phyloP scores from a whole-genome alignment of 768 basidiomycete genomes.

The Crepidotus variabilis region DNA sequence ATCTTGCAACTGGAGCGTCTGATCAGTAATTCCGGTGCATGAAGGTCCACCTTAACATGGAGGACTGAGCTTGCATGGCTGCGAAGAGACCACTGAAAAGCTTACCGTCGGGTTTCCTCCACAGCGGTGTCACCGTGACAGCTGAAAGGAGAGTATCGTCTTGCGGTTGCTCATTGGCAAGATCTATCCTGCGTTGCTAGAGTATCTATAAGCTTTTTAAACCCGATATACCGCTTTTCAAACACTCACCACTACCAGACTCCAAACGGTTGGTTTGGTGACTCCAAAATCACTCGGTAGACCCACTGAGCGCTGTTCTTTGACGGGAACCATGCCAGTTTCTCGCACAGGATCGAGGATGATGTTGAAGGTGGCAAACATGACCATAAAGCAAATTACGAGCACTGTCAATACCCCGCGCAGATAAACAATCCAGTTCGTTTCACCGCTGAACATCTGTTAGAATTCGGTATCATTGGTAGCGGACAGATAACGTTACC shows the following conservation, averaged over 20 bases:
- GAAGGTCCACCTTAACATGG: neutral
- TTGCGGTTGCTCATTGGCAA: neutral
- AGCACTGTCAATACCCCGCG: neutral
- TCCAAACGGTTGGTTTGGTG: neutral
- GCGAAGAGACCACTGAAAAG: neutral
- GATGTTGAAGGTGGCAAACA: conserved; percentile 1
- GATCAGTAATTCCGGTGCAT: neutral
- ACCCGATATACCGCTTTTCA: neutral
- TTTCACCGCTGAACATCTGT: conserved; percentile 7
- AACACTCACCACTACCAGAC: conserved; percentile 3
- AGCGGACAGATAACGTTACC: too few relatives aligned
- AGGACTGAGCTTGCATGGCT: neutral
- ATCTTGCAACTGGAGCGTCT: neutral
- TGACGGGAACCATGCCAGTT: conserved; percentile 5
- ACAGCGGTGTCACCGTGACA: neutral
- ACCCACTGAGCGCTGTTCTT: neutral
- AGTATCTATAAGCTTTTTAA: neutral
- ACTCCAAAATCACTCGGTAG: neutral
- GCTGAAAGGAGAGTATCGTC: neutral
- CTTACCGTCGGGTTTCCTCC: neutral
- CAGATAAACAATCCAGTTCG: neutral
- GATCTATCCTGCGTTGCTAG: neutral
- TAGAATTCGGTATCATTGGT: too few relatives aligned
- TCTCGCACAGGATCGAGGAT: conserved; percentile 8
- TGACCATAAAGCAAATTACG: neutral